These are phyloP conservation scores for Penicillium sp. DNA, from an alignment of 2,329 filamentous ascomycete species.

Conservation along the genomic window DNA sequence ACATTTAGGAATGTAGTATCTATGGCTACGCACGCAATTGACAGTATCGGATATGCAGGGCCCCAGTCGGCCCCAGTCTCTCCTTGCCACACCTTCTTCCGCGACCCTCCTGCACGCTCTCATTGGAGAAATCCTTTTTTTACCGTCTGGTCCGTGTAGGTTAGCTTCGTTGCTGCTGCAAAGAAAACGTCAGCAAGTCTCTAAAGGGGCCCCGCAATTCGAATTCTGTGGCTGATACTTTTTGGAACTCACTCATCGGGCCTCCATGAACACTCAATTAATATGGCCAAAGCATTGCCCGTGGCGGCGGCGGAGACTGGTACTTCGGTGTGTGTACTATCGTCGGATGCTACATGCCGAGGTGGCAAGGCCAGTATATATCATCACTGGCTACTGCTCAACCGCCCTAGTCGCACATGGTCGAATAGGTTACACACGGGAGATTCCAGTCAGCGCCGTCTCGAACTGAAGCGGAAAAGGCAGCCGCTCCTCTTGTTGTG, in stretches of 20 bases:
- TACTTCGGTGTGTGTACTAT: neutral
- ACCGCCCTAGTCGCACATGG: neutral
- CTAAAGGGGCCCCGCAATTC: neutral
- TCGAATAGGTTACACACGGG: neutral
- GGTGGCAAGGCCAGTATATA: constrained; percentile 9
- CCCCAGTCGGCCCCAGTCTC: neutral
- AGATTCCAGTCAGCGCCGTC: neutral
- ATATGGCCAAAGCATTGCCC: neutral
- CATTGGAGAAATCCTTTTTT: constrained; percentile 6
- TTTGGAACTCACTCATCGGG: neutral
- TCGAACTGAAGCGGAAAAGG: neutral
- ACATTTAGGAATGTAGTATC: too few species aligned
- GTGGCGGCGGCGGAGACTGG: too few species aligned
- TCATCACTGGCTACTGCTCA: constrained; percentile 10
- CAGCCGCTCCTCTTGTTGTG: constrained; percentile 3
- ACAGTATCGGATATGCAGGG: neutral
- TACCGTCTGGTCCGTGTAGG: constrained; percentile 12
- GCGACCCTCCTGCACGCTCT: neutral
- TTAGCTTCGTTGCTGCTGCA: neutral
- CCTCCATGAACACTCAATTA: neutral
- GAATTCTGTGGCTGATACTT: neutral
- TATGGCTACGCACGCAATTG: neutral
- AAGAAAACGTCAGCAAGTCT: neutral
- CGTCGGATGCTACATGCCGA: constrained; percentile 3
- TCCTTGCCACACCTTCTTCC: constrained; percentile 21